Conservation (phyloP, 805 yeast species). For the Saccharomycopsis olivae region DNA sequence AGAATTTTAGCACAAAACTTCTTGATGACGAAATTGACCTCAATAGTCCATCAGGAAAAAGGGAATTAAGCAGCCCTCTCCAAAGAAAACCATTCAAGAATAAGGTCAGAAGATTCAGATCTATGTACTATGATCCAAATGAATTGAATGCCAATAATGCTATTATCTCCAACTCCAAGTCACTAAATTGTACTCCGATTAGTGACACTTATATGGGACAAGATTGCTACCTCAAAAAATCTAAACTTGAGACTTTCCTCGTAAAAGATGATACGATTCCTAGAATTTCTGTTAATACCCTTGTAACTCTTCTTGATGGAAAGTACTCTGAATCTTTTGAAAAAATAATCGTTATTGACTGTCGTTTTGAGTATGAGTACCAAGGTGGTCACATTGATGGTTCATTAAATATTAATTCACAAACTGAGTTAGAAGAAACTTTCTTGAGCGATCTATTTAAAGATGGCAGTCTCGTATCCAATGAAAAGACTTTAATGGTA, state of each 20-base stretch:
- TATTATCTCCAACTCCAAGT: conserved; percentile 15
- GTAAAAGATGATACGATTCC: conserved; percentile 48
- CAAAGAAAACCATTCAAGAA: conserved; percentile 25
- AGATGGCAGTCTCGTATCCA: no score
- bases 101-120: conserved; percentile 51
- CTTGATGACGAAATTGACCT: conserved; percentile 14
- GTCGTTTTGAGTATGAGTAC: conserved; percentile 88
- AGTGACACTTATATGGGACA: conserved; percentile 3
- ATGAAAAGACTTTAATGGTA: conserved; percentile 42
- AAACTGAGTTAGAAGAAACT: conserved; percentile 51
- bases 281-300: conserved; percentile 34
- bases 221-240: conserved; percentile 20
- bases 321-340: conserved; percentile 38
- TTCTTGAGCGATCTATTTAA: conserved; percentile 27
- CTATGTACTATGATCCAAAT: conserved; percentile 54
- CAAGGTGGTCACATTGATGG: conserved; percentile 86
- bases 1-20: no score
- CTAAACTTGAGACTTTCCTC: conserved; percentile 32
- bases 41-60: conserved; percentile 22
- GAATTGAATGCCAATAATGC: conserved; percentile 24
- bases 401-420: conserved; percentile 68
- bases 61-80: conserved; percentile 29
- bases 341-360: conserved; percentile 59
- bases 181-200: no score
- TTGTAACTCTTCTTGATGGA: conserved; percentile 30